These are phyloP conservation scores for Pythium insidiosum DNA, from an alignment of 352 stramenopile species.

Conservation along the genomic window DNA sequence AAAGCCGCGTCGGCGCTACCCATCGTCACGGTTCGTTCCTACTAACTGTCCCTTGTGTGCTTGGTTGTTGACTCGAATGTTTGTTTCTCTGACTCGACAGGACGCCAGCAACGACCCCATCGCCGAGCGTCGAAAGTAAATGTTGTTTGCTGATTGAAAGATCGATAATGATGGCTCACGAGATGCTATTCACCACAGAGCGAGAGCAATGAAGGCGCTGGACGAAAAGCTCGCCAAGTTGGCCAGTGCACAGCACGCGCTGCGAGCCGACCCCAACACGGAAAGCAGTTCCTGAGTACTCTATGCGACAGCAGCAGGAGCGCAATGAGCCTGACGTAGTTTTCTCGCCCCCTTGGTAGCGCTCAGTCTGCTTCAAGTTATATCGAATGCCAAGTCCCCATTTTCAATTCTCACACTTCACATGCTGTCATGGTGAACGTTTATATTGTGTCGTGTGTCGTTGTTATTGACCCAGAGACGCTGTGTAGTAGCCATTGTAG, in stretches of 20 bases:
- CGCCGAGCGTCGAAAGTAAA: constrained; percentile 82
- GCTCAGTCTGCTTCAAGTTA: too few species aligned
- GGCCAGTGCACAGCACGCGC: constrained; percentile 19
- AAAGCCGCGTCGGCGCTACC: constrained; percentile 56
- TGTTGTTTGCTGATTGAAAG: background rate
- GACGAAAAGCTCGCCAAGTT: constrained; percentile 85
- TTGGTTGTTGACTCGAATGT: constrained; percentile 1
- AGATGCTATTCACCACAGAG: constrained; percentile 23
- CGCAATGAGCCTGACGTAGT: too few species aligned
- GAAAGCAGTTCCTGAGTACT: too few species aligned
- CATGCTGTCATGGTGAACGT: too few species aligned
- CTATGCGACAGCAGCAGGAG: too few species aligned
- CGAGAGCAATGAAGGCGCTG: constrained; percentile 81
- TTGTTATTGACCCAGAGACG: constrained; percentile 3
- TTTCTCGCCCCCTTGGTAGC: too few species aligned
- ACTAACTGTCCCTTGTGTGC: background rate
- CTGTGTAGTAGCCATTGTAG: constrained; percentile 68
- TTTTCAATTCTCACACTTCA: too few species aligned
- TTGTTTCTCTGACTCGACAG: background rate
- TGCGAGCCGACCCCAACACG: too few species aligned
- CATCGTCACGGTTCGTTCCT: constrained; percentile 36
- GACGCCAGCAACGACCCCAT: constrained; percentile 40
- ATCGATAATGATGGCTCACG: background rate
- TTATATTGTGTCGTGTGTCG: too few species aligned
- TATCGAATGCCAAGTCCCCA: too few species aligned